Percentiles rank a stretch among this genome's conserved stretches.
These are phyloP conservation scores for Daldinia grandis DNA, from an alignment of 495 filamentous ascomycete species.

Conservation along the genomic window DNA sequence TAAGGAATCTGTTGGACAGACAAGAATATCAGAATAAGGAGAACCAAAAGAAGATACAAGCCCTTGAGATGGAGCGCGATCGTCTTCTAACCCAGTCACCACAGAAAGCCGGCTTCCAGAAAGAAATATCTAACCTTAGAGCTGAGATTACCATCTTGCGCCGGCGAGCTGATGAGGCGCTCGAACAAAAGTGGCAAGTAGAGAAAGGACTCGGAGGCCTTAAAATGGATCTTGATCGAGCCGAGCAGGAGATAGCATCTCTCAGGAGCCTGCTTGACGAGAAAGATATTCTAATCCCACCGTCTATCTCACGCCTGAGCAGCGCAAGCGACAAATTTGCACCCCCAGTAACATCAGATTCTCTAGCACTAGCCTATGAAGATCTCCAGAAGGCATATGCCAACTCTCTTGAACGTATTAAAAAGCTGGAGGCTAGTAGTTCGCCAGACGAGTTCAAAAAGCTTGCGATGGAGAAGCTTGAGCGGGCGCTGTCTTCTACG, in stretches of 20 bases:
- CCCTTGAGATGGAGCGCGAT: constrained; percentile 81
- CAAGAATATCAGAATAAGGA: constrained; percentile 83
- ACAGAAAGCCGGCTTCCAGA: constrained; percentile 78
- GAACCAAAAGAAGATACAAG: constrained; percentile 76
- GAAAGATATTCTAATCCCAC: constrained; percentile 80
- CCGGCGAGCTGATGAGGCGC: constrained; percentile 88
- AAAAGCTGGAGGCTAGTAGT: constrained; percentile 58
- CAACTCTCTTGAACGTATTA: constrained; percentile 64
- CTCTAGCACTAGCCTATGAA: constrained; percentile 78
- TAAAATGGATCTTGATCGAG: constrained; percentile 97
- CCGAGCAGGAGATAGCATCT: constrained; percentile 88
- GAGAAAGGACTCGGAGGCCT: constrained; percentile 91
- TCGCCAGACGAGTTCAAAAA: constrained; percentile 61
- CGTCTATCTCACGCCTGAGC: constrained; percentile 59
- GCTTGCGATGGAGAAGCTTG: constrained; percentile 67
- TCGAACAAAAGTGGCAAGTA: constrained; percentile 96
- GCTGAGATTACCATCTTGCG: constrained; percentile 86
- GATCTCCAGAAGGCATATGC: constrained; percentile 73
- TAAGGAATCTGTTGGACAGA: constrained; percentile 86
- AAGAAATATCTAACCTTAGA: constrained; percentile 78
- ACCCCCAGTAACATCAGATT: constrained; percentile 67
- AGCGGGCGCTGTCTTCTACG: constrained; percentile 69
- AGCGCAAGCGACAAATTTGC: constrained; percentile 43
- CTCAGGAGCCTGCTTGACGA: constrained; percentile 82
- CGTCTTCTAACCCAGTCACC: constrained; percentile 74